Percentiles rank a stretch among this genome's conserved stretches.
Evolutionary conservation across 2,329 filamentous ascomycete species (phyloP).

Genomic region (Diaporthe ampelina): DNA sequence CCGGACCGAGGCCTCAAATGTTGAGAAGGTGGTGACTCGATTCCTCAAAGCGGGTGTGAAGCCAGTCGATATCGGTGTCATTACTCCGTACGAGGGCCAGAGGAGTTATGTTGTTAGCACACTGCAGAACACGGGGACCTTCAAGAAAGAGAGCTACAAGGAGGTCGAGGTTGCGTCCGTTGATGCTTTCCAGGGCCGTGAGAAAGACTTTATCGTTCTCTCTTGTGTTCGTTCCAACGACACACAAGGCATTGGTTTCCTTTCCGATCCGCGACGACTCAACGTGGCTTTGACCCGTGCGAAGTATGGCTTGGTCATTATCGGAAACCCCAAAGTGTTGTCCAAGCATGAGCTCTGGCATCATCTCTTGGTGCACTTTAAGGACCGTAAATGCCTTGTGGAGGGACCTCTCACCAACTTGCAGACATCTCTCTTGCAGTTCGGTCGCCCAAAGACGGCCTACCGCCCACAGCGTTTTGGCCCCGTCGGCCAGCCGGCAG

Average conservation of each 20-base stretch:
- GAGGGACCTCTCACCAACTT: slow-evolving; percentile 95
- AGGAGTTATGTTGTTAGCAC: slow-evolving; percentile 98
- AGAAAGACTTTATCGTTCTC: slow-evolving; percentile 98
- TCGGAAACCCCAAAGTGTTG: slow-evolving; percentile 96
- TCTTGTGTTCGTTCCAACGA: slow-evolving; percentile 99
- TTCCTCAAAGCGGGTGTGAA: slow-evolving; percentile 99
- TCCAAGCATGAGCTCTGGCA: slow-evolving; percentile 99
- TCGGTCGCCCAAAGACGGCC: slow-evolving; percentile 91
- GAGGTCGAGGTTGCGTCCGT: slow-evolving; percentile 98
- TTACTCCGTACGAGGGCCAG: slow-evolving; percentile 98
- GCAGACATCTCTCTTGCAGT: slow-evolving; percentile 95
- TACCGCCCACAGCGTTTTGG: slow-evolving; percentile 89
- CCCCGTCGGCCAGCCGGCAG: slow-evolving; percentile 40
- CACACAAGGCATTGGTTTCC: slow-evolving; percentile 98
- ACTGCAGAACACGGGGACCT: slow-evolving; percentile 98
- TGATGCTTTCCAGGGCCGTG: slow-evolving; percentile 97
- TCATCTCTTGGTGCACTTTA: slow-evolving; percentile 94
- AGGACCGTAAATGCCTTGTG: slow-evolving; percentile 94
- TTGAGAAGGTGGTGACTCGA: slow-evolving; percentile 97
- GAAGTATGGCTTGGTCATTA: slow-evolving; percentile 95
- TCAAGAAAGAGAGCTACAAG: slow-evolving; percentile 99
- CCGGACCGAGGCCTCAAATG: slow-evolving; percentile 95
- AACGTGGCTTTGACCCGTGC: slow-evolving; percentile 97
- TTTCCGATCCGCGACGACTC: slow-evolving; percentile 96
- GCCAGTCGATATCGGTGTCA: slow-evolving; percentile 93